A percentile compares a stretch with the other conserved stretches of the same genome.
Conservation (phyloP, 768 basidiomycete genomes). For the Pleurotus citrinopileatus region DNA sequence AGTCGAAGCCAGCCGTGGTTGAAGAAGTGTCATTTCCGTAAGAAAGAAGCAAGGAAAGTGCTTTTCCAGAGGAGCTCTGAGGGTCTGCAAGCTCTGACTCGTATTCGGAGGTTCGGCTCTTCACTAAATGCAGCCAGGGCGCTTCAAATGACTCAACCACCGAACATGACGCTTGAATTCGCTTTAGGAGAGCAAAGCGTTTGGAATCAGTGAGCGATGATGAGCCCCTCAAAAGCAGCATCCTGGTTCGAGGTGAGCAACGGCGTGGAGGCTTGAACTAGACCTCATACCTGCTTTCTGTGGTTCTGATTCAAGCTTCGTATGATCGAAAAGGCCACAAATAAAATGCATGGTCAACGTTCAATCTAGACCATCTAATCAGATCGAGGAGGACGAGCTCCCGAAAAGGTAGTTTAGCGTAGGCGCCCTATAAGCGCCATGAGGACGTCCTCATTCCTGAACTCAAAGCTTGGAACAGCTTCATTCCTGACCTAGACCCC, state of each 20-base stretch:
- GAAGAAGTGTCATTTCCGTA: slow-evolving; percentile 77
- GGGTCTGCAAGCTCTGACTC: slow-evolving; percentile 45
- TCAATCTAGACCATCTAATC: no score
- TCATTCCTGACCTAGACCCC: no score
- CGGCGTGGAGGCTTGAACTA: no score
- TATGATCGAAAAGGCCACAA: no score
- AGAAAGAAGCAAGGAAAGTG: slow-evolving; percentile 68
- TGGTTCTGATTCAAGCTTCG: no score
- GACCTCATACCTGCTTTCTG: no score
- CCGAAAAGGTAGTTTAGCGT: no score
- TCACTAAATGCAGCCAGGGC: slow-evolving; percentile 83
- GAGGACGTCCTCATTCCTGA: no score
- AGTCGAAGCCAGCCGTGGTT: slow-evolving; percentile 35
- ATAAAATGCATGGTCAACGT: no score
- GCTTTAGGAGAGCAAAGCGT: slow-evolving; percentile 59
- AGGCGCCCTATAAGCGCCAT: no score
- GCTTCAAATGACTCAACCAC: slow-evolving; percentile 72
- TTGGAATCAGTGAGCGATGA: slow-evolving; percentile 75
- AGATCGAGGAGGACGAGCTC: no score
- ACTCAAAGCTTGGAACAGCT: no score
- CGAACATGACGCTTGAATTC: slow-evolving; percentile 51
- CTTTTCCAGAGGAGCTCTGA: slow-evolving; percentile 42
- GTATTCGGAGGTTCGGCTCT: slow-evolving; percentile 44
- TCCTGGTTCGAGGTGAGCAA: slow-evolving; percentile 22
- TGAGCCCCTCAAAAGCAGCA: slow-evolving; percentile 78